phyloP scores from a whole-genome alignment of 2,329 filamentous ascomycete genomes.

The Lasiodiplodia citricola region DNA sequence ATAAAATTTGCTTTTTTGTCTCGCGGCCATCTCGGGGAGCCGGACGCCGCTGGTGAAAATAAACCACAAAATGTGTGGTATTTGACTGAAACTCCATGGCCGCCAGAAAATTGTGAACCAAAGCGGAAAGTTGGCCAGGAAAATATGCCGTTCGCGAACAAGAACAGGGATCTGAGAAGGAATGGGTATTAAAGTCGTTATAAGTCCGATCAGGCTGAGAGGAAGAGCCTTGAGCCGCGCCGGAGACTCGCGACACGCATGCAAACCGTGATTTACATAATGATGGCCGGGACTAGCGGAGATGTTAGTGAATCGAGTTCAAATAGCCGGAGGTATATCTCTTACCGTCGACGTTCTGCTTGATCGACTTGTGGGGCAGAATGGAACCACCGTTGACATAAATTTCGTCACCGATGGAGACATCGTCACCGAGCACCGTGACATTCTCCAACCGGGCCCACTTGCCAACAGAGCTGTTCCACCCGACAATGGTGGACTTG shows the following conservation, averaged over 20 bases:
- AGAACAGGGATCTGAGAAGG: not conserved
- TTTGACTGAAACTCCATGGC: constrained; percentile 12
- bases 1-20: constrained; percentile 12
- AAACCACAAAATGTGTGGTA: constrained; percentile 1
- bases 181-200: constrained; percentile 26
- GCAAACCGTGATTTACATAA: constrained; percentile 46
- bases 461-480: constrained; percentile 94
- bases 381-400: constrained; percentile 98
- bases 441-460: constrained; percentile 98
- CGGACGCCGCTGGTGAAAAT: not conserved
- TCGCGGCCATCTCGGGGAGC: constrained; percentile 10
- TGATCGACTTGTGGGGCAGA: constrained; percentile 98
- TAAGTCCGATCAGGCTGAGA: constrained; percentile 6
- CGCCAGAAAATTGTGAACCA: not conserved
- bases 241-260: not conserved
- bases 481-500: constrained; percentile 97
- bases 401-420: constrained; percentile 96
- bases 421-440: constrained; percentile 95
- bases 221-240: constrained; percentile 3
- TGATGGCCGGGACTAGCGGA: constrained; percentile 49
- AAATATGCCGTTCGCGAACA: not conserved
- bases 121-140: not conserved
- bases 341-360: constrained; percentile 83
- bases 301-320: constrained; percentile 29
- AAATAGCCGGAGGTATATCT: not conserved